Evolutionary conservation across 73 alveolate species (phyloP), one percentile per base, ranked within the genome.

Genomic region (Paramecium caudatum): DNA sequence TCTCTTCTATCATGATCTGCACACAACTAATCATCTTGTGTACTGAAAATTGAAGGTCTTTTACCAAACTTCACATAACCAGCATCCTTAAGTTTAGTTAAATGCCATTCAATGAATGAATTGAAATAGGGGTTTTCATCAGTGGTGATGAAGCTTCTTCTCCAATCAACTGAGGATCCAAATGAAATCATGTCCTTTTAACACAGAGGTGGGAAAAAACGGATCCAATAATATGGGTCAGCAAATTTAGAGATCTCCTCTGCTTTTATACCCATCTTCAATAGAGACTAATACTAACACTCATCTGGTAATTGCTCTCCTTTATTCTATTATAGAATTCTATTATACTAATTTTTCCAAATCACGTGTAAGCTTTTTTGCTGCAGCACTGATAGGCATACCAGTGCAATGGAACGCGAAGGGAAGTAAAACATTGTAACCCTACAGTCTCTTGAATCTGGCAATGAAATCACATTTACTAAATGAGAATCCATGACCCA

Each of bases 341-440:
- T 39, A 46, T 48, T 65, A 17, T 78, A 87, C 81, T 37, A 27
- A n/a, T 41, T 4, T n/a, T 3, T 36, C 81, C 30, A 97, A 91
- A 88, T 97, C 99, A 41, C 95, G 92, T 48, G 90, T 82, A 23
- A 98, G 96, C 84, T 94, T 98, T 93, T 91, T 74, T 13, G 99
- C 99, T 6, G 99, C 98, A 4, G 99, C 99, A 39, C 98, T 96
- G 6, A 98, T 98, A 45, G 99, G 99, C 99, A 98, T 97, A 33
- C 99, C 99, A 0, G 99, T 98, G 93, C 99, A 97, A 93, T 98
- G 99, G 95, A 98, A 98, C 81, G 98, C 99, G 83, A 98, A 98
- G 19, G 99, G 99, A 90, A 97, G 95, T 49, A 98, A 96, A 13
- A 95, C 99, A 46, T 94, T 95, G 90, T 96, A 96, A 9, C 99